Percentiles rank a stretch among this genome's conserved stretches.
phyloP scores from a whole-genome alignment of 1,139 yeast genomes.

The Yamadazyma pseudoaaseri region DNA sequence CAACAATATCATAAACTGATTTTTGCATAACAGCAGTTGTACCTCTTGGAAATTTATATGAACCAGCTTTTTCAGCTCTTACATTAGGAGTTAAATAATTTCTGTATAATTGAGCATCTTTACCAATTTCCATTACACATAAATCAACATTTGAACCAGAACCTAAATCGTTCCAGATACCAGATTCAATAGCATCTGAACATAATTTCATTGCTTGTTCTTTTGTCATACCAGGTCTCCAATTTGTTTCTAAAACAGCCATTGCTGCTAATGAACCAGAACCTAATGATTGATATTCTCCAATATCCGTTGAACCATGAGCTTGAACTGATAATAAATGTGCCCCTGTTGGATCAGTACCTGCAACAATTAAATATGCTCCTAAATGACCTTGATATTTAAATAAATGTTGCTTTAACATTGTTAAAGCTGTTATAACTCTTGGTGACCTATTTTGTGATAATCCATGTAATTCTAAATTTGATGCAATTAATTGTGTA shows the following conservation, averaged over 20 bases:
- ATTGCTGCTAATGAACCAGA: constrained; percentile 99
- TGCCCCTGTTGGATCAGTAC: constrained; percentile 95
- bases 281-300: constrained; percentile 88
- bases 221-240: constrained; percentile 73
- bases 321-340: constrained; percentile 93
- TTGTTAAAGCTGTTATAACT: constrained; percentile 89
- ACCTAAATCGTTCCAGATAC: constrained; percentile 98
- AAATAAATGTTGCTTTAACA: constrained; percentile 92
- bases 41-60: constrained; percentile 85
- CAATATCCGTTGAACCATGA: constrained; percentile 96
- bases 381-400: constrained; percentile 97
- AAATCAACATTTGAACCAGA: constrained; percentile 97
- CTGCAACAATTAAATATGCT: constrained; percentile 95
- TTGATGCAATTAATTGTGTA: constrained; percentile 87
- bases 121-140: constrained; percentile 92
- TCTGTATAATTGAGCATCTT: constrained; percentile 80
- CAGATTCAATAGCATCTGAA: constrained; percentile 92
- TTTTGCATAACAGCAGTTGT: constrained; percentile 82
- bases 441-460: constrained; percentile 85
- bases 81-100: constrained; percentile 90
- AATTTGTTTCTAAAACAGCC: constrained; percentile 91
- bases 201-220: constrained; percentile 91
- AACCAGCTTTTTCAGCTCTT: constrained; percentile 74
- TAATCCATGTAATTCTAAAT: constrained; percentile 84
- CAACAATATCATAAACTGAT: constrained; percentile 62